Percentiles rank a stretch among this genome's conserved stretches.
Conservation (phyloP, 768 basidiomycete genomes). For the Suillus subaureus region DNA sequence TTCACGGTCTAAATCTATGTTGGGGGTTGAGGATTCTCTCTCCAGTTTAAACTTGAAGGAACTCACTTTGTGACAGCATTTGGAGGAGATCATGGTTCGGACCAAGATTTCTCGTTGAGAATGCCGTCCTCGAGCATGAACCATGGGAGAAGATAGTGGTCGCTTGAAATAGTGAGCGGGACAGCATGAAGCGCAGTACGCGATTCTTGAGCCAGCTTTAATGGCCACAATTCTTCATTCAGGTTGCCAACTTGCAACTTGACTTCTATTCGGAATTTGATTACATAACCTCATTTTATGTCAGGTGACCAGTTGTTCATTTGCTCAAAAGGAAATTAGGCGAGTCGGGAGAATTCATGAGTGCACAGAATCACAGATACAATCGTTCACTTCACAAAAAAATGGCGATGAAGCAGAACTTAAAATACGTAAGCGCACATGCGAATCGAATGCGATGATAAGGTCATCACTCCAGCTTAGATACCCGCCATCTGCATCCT, state of each 20-base stretch:
- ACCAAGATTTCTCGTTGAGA: slow-evolving; percentile 10
- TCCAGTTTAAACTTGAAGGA: not conserved
- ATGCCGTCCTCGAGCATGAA: not conserved
- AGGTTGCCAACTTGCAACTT: not conserved
- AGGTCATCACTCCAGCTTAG: slow-evolving; percentile 22
- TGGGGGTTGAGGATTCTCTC: not conserved
- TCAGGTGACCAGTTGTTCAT: slow-evolving; percentile 7
- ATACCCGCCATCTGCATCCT: slow-evolving; percentile 40
- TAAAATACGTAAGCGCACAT: slow-evolving; percentile 23
- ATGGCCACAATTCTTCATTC: not conserved
- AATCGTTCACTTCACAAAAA: slow-evolving; percentile 37
- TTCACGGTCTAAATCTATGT: slow-evolving; percentile 46
- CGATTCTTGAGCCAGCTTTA: not conserved
- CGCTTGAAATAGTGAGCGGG: not conserved
- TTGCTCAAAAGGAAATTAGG: slow-evolving; percentile 7
- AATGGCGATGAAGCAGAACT: slow-evolving; percentile 24
- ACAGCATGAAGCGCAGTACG: not conserved
- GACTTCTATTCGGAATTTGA: not conserved
- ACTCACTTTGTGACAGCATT: slow-evolving; percentile 46
- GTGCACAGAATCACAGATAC: slow-evolving; percentile 34
- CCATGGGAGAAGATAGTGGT: not conserved
- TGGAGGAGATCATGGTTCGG: slow-evolving; percentile 42
- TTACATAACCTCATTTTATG: not conserved
- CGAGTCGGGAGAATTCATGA: slow-evolving; percentile 28
- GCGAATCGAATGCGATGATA: slow-evolving; percentile 17